A percentile compares a stretch with the other conserved stretches of the same genome.
Evolutionary conservation across 164 flowering plant species (phyloP).

Genomic region (Umbilicus rupestris): DNA sequence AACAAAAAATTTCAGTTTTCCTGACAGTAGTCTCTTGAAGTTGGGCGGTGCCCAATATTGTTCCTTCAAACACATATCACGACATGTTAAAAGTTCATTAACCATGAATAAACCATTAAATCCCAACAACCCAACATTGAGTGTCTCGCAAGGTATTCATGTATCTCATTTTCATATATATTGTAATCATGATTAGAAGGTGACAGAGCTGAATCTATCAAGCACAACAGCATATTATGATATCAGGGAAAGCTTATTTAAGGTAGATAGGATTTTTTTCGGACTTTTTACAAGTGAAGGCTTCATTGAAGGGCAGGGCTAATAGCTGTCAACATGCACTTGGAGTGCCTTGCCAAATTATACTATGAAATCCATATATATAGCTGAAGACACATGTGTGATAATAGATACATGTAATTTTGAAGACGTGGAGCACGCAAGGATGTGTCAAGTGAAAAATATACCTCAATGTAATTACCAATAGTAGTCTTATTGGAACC

Average conservation of each 20-base stretch:
- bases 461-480: conserved; percentile 61
- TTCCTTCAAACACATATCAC: conserved; percentile 40
- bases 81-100: neutral
- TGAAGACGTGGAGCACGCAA: no score
- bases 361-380: no score
- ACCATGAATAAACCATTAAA: neutral
- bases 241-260: neutral
- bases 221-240: neutral
- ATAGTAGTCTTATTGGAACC: conserved; percentile 64
- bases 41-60: conserved; percentile 80
- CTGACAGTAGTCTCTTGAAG: conserved; percentile 69
- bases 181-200: neutral
- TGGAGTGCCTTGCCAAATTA: neutral
- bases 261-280: no score
- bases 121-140: neutral
- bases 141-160: neutral
- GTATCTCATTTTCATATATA: neutral
- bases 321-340: conserved; percentile 3
- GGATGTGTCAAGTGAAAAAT: neutral
- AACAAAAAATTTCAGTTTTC: conserved; percentile 62
- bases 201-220: neutral
- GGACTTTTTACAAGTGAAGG: no score
- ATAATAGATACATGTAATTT: neutral
- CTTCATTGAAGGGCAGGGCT: no score
- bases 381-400: no score